Percentiles rank a stretch among this genome's conserved stretches.
These are phyloP conservation scores for Nicotiana rustica DNA, from an alignment of 305 asterid species.

Conservation along the genomic window DNA sequence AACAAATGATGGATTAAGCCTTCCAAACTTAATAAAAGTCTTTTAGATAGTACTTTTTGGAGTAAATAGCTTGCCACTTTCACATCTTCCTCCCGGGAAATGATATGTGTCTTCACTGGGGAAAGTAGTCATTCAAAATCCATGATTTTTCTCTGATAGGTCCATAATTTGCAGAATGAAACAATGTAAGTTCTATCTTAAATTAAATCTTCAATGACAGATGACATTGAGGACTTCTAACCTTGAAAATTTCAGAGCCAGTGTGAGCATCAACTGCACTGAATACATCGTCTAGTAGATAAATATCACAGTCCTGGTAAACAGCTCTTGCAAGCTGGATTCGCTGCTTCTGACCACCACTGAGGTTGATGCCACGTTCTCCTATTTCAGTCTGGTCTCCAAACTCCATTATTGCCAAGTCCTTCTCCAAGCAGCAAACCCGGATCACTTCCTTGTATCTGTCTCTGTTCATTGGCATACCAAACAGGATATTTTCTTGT, in stretches of 20 bases:
- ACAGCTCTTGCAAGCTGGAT: slow-evolving; percentile 98
- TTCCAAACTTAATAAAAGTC: neutral
- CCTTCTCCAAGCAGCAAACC: slow-evolving; percentile 94
- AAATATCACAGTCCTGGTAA: slow-evolving; percentile 89
- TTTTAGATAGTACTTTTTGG: neutral
- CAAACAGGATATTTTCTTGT: slow-evolving; percentile 80
- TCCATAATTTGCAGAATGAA: neutral
- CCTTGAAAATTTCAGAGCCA: slow-evolving; percentile 97
- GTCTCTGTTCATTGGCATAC: slow-evolving; percentile 65
- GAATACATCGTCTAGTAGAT: slow-evolving; percentile 91
- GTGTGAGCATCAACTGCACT: slow-evolving; percentile 99
- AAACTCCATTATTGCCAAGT: slow-evolving; percentile 95
- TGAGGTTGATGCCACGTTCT: slow-evolving; percentile 96
- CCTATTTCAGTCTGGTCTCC: slow-evolving; percentile 99
- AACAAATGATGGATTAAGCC: slow-evolving; percentile 2
- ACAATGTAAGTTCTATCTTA: neutral
- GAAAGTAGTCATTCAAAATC: neutral
- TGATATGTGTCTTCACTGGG: neutral
- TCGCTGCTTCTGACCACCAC: slow-evolving; percentile 98
- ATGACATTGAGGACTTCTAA: slow-evolving; percentile 24
- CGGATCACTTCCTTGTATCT: slow-evolving; percentile 72
- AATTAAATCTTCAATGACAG: neutral
- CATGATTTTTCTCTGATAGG: neutral
- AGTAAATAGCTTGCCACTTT: slow-evolving; percentile 15
- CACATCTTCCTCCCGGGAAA: neutral